A percentile compares a stretch with the other conserved stretches of the same genome.
phyloP scores from a whole-genome alignment of 2,329 filamentous ascomycete genomes.

The Cladophialophora psammophila region DNA sequence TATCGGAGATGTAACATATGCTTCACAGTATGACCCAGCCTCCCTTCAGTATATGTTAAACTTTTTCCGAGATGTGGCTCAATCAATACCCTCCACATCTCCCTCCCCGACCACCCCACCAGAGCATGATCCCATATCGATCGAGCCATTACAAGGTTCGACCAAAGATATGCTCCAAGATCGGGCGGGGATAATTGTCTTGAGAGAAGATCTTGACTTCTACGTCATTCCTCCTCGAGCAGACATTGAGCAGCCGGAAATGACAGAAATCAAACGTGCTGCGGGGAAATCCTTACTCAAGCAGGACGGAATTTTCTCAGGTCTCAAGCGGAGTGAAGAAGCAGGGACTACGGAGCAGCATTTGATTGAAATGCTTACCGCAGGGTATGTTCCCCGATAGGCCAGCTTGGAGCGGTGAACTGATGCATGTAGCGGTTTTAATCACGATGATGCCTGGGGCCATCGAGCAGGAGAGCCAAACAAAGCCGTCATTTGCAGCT shows the following conservation, averaged over 20 bases:
- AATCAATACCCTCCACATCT: conserved; percentile 84
- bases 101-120: conserved; percentile 70
- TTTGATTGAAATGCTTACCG: conserved; percentile 98
- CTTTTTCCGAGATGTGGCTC: conserved; percentile 94
- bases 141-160: conserved; percentile 75
- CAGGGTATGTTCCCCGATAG: conserved; percentile 71
- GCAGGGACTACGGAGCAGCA: conserved; percentile 96
- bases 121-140: conserved; percentile 67
- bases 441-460: conserved; percentile 93
- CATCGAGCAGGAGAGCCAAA: conserved; percentile 97
- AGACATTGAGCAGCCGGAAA: conserved; percentile 84
- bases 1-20: conserved; percentile 61
- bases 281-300: conserved; percentile 84
- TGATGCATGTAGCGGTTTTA: conserved; percentile 75
- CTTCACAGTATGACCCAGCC: conserved; percentile 86
- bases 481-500: conserved; percentile 97
- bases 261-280: conserved; percentile 95
- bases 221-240: conserved; percentile 89
- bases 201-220: conserved; percentile 95
- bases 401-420: background rate
- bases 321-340: conserved; percentile 92
- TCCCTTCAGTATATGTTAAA: conserved; percentile 99
- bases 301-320: conserved; percentile 95
- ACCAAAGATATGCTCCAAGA: conserved; percentile 81
- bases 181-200: conserved; percentile 92